Evolutionary conservation across 306 rosid genomes (phyloP).

Genomic region (Fragaria nilgerrensis): DNA sequence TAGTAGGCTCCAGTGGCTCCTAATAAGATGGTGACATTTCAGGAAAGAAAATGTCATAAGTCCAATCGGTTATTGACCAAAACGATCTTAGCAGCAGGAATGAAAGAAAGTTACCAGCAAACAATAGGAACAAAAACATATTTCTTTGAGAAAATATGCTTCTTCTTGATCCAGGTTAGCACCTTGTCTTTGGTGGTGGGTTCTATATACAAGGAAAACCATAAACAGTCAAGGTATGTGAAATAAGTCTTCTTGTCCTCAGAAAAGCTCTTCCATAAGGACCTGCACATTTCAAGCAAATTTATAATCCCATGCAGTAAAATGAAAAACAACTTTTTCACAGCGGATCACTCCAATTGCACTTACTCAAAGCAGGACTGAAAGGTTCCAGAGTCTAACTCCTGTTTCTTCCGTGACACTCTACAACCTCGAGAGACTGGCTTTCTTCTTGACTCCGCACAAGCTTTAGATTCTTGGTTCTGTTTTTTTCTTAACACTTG

Average conservation of each 20-base stretch:
- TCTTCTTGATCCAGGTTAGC: constrained; percentile 60
- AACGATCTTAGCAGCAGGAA: neutral
- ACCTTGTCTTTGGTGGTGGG: constrained; percentile 48
- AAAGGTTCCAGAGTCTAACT: constrained; percentile 50
- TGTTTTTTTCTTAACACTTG: neutral
- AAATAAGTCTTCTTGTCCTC: constrained; percentile 53
- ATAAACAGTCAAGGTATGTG: constrained; percentile 62
- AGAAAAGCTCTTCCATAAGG: constrained; percentile 56
- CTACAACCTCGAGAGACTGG: constrained; percentile 6
- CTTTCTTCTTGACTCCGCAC: neutral
- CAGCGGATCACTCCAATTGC: constrained; percentile 5
- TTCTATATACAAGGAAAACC: constrained; percentile 56
- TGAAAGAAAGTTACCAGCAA: constrained; percentile 56
- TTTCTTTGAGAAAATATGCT: constrained; percentile 59
- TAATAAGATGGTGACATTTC: constrained; percentile 34
- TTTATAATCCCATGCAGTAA: constrained; percentile 21
- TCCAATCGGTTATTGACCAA: constrained; percentile 6
- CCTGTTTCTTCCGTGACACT: constrained; percentile 23
- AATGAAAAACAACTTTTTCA: constrained; percentile 1
- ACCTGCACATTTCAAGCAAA: constrained; percentile 42
- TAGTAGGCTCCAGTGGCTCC: constrained; percentile 82
- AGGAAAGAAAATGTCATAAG: constrained; percentile 15
- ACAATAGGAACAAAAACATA: constrained; percentile 86
- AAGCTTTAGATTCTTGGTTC: neutral
- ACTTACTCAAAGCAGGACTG: constrained; percentile 57